Base-by-base conservation (phyloP, 345 rosid genomes). In the Lepidium sativum region DNA sequence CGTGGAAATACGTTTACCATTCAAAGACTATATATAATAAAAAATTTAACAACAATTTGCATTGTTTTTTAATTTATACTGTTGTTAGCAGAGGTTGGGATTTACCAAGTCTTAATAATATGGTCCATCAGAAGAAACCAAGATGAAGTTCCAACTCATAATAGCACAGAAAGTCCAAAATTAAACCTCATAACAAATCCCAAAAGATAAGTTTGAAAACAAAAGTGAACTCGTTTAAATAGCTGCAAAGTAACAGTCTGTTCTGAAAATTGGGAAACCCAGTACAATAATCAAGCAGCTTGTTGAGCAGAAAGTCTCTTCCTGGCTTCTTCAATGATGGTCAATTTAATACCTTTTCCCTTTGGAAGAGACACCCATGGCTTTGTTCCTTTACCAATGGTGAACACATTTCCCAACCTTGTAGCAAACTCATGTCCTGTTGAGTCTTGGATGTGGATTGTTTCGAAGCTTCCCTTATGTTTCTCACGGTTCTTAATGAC, bases 331-430 rank as follows among this genome's bases (percentile, higher is more conserved):
- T 79, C 85, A 35, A 81, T 79, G 71, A 81, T 60, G 2, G 80
- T 56, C 63, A 81, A 32, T 73, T 76, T 78, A 63, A 81, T 81
- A 74, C 92, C 92, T 77, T 82, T 86, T 63, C 92, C 92, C 80
- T 82, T 86, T 16, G 92, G 92, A 70, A 87, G 88, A 9, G 90
- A 84, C 35, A 83, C 82, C 90, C 86, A 82, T 1, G 94, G 94
- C 58, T 84, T 87, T 25, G 84, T 63, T 25, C 94, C 90, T 64
- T 83, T 84, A 1, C 94, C 94, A 1, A 87, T 76, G 16, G 83
- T 84, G 70, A 73, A 87, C 57, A 87, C 94, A 61, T 87, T 84
- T 60, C 86, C 84, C 45, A 85, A 54, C 45, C 91, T 84, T 56
- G 95, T 87, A 21, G 88, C 95, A 71, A 84, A 87, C 80, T 87